These are phyloP conservation scores for Phlyctochytrium bullatum DNA, from an alignment of 192 early-diverging fungal species.

Conservation along the genomic window DNA sequence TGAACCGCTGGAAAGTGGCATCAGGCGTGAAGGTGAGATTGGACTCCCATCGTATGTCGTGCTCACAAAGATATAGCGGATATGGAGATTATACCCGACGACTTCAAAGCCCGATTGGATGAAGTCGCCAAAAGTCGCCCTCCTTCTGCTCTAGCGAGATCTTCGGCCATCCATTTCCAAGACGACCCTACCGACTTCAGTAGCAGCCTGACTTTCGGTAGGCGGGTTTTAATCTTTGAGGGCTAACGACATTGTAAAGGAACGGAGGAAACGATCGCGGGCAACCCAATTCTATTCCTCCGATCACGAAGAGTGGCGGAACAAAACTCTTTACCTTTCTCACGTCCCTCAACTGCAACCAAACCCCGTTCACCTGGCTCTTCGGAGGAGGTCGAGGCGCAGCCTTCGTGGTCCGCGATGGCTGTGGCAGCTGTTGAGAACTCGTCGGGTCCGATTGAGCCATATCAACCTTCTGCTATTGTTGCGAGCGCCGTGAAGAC, in stretches of 20 bases:
- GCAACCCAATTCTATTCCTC: constrained; percentile 42
- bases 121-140: not conserved
- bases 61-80: not conserved
- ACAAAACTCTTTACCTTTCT: no score
- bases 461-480: no score
- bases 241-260: constrained; percentile 18
- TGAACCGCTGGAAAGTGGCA: constrained; percentile 20
- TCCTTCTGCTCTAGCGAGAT: not conserved
- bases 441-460: no score
- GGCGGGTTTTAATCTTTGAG: not conserved
- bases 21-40: not conserved
- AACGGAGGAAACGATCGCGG: constrained; percentile 32
- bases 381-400: no score
- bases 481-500: no score
- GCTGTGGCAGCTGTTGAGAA: no score
- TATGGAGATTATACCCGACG: not conserved
- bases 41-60: not conserved
- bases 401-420: no score
- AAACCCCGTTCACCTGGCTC: no score
- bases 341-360: no score
- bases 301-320: constrained; percentile 20
- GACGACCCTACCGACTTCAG: not conserved
- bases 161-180: not conserved
- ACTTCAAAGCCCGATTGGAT: not conserved
- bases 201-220: no score